Evolutionary conservation across 768 basidiomycete species (phyloP), one percentile per base, ranked within the genome.

Genomic region (Rhizopogon salebrosus): DNA sequence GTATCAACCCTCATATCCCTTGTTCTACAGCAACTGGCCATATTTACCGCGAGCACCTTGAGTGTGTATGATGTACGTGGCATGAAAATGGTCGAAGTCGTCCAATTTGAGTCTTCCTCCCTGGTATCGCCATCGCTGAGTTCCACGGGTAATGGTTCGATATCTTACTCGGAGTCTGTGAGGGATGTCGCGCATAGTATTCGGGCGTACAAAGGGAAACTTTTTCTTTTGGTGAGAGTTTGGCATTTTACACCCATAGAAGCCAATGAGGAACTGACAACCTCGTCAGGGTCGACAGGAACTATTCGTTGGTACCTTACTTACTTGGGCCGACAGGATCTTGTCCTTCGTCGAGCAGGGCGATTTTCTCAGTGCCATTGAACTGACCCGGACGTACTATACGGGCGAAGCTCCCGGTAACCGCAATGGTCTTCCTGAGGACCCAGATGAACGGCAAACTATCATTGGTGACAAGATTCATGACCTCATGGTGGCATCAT

Each of bases 311-410:
- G 97, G 93, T 24, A 90, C 88, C 2, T 74, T 98, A 20, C 73
- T 94, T 27, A 92, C 92, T 1, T 99, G 97, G 97, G 92, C 95
- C 5, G 97, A 99, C 66, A 84, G 87, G 40, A 85, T 98, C 22
- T 73, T 99, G 40, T 76, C 82, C 0, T 80, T 86, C 41, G 93
- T 98, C 24, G 80, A 92, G 62, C 76, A 78, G 9, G 93, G 94
- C 13, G 85, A 98, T 63, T 95, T 98, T 64, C 75, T 98, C 40
- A 81, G 78, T 43, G 95, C 97, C 3, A 95, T 98, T 56, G 87
- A 95, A 49, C 75, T 95, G 22, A 80, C 91, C 0, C 80, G 89
- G 23, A 75, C 82, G 0, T 99, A 95, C 70, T 93, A 92, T 66
- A 71, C 81, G 14, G 86, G 84, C 8, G 80, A 82, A 35, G 88